A percentile compares a stretch with the other conserved stretches of the same genome.
phyloP scores from a whole-genome alignment of 345 rosid genomes.

The Draba incana region DNA sequence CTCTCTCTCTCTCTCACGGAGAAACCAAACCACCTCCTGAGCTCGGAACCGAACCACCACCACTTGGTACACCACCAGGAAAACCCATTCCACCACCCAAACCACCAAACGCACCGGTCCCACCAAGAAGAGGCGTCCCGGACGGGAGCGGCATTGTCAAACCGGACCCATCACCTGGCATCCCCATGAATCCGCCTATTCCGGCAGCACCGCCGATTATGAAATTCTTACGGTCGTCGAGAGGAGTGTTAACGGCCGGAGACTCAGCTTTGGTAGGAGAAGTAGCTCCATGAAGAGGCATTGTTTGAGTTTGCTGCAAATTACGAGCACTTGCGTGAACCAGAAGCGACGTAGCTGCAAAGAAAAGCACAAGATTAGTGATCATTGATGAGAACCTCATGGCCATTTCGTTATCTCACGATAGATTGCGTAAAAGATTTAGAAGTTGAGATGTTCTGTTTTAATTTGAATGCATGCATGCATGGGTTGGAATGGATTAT shows the following conservation, averaged over 20 bases:
- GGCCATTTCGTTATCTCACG: constrained; percentile 14
- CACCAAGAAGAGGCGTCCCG: constrained; percentile 40
- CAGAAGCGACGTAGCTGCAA: constrained; percentile 18
- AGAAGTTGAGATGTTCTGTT: neutral
- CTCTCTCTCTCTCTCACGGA: constrained; percentile 19
- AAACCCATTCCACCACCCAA: constrained; percentile 39
- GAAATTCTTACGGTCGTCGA: constrained; percentile 37
- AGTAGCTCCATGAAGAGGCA: constrained; percentile 28
- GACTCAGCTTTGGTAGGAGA: constrained; percentile 35
- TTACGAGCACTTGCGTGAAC: constrained; percentile 41
- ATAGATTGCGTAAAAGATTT: neutral
- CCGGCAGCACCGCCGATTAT: constrained; percentile 42
- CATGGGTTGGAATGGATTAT: constrained; percentile 21
- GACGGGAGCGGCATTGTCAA: constrained; percentile 33
- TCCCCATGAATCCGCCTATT: constrained; percentile 40
- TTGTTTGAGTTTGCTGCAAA: constrained; percentile 22
- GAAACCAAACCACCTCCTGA: constrained; percentile 27
- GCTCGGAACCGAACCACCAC: constrained; percentile 38
- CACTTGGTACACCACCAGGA: constrained; percentile 24
- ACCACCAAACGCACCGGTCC: constrained; percentile 37
- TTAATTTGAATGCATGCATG: constrained; percentile 13
- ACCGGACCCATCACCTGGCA: constrained; percentile 38
- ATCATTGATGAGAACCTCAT: constrained; percentile 15
- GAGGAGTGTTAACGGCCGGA: neutral
- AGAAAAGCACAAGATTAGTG: constrained; percentile 21